Conservation (phyloP, 139 green algal species). For the Axilococcus clingmanii region DNA sequence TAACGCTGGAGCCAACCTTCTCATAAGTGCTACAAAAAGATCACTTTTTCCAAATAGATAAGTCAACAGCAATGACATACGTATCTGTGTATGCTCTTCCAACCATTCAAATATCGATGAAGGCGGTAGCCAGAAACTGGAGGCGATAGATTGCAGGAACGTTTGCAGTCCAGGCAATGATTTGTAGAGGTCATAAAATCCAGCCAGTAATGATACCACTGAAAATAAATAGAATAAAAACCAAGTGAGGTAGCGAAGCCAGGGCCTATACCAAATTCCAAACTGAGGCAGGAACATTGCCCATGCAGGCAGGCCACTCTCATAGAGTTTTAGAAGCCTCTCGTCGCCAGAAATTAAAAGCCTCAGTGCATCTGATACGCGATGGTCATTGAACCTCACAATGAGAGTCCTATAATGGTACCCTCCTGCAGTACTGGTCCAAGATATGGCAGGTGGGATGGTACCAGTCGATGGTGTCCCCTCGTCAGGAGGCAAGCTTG, state of each 20-base stretch:
- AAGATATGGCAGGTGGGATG: neutral
- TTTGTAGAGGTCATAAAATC: conserved; percentile 73
- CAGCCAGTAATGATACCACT: conserved; percentile 56
- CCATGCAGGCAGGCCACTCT: conserved; percentile 63
- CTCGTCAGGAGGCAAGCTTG: neutral
- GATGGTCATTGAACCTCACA: conserved; percentile 18
- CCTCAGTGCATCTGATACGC: conserved; percentile 22
- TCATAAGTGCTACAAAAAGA: conserved; percentile 44
- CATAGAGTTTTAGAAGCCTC: conserved; percentile 68
- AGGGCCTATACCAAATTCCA: conserved; percentile 59
- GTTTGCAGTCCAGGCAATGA: conserved; percentile 59
- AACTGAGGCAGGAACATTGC: conserved; percentile 58
- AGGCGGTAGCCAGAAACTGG: conserved; percentile 40
- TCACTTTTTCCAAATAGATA: conserved; percentile 71
- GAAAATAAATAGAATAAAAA: conserved; percentile 63
- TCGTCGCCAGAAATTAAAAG: conserved; percentile 48
- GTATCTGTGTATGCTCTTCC: conserved; percentile 55
- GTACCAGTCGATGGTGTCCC: neutral
- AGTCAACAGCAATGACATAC: conserved; percentile 73
- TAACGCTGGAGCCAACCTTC: conserved; percentile 12
- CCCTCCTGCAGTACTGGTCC: neutral
- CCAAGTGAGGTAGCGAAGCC: conserved; percentile 57
- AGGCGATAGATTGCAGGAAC: conserved; percentile 19
- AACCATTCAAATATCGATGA: conserved; percentile 62
- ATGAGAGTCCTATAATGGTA: conserved; percentile 6